Evolutionary conservation across 2,329 filamentous ascomycete genomes (phyloP).

Genomic region (Botrytis elliptica): DNA sequence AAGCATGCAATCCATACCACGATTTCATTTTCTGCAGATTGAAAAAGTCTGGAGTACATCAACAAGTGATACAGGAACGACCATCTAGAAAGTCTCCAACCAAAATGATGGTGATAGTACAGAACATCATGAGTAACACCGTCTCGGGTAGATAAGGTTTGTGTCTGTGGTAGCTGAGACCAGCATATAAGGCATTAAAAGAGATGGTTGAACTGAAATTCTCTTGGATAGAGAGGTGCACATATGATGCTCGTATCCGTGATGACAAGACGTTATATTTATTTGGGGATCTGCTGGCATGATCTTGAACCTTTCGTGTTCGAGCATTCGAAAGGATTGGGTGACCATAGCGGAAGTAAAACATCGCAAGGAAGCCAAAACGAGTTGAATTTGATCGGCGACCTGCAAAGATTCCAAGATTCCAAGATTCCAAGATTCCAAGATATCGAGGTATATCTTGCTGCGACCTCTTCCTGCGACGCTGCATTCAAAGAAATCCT

Average conservation of each 20-base stretch:
- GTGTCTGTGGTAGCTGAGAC: slow-evolving; percentile 11
- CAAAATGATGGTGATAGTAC: slow-evolving; percentile 19
- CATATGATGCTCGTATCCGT: slow-evolving; percentile 16
- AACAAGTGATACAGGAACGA: slow-evolving; percentile 17
- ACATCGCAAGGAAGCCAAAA: slow-evolving; percentile 15
- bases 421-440: not conserved
- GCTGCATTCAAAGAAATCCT: not conserved
- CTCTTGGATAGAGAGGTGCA: slow-evolving; percentile 12
- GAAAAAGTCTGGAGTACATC: slow-evolving; percentile 20
- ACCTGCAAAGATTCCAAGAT: slow-evolving; percentile 3
- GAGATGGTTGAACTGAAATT: slow-evolving; percentile 15
- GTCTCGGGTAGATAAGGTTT: slow-evolving; percentile 16
- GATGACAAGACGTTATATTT: slow-evolving; percentile 23
- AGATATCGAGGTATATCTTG: not conserved
- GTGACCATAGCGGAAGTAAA: slow-evolving; percentile 22
- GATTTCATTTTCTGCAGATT: slow-evolving; percentile 20
- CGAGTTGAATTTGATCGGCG: slow-evolving; percentile 8
- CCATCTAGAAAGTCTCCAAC: slow-evolving; percentile 19
- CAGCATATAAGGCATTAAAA: slow-evolving; percentile 19
- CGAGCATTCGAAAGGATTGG: not conserved
- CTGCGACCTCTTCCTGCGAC: not conserved
- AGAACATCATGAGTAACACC: slow-evolving; percentile 13
- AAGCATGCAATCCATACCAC: slow-evolving; percentile 22
- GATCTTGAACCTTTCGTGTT: slow-evolving; percentile 18
- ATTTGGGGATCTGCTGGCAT: slow-evolving; percentile 17